These are phyloP conservation scores for Scenedesmus sp. DNA, from an alignment of 163 green algal genomes.

Conservation along the genomic window DNA sequence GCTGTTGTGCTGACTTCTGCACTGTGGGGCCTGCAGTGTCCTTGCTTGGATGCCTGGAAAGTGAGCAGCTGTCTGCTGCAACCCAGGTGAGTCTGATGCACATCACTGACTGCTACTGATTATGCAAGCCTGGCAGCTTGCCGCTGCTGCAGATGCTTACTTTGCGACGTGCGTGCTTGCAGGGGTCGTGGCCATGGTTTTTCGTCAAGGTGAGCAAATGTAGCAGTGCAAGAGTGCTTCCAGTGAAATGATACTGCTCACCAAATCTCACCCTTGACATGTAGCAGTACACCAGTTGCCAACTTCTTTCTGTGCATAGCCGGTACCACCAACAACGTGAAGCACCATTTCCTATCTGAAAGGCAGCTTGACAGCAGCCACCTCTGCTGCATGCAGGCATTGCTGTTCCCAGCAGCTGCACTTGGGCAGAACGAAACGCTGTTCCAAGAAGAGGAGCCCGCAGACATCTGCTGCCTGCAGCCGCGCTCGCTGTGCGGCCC, in stretches of 20 bases:
- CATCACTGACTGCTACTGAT: too few relatives aligned
- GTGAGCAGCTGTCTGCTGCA: not conserved
- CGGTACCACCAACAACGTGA: not conserved
- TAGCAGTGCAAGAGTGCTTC: not conserved
- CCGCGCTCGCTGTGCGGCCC: constrained; percentile 31
- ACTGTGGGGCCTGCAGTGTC: constrained; percentile 15
- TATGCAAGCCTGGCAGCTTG: not conserved
- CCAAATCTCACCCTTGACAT: too few relatives aligned
- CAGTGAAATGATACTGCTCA: not conserved
- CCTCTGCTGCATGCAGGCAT: not conserved
- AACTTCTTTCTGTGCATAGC: not conserved
- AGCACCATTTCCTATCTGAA: not conserved
- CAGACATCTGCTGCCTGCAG: constrained; percentile 45
- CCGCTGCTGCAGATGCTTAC: not conserved
- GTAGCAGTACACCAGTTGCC: not conserved
- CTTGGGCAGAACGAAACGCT: constrained; percentile 43
- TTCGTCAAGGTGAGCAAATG: constrained; percentile 10
- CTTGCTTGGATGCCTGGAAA: constrained; percentile 10
- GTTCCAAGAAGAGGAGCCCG: constrained; percentile 42
- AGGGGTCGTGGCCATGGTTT: constrained; percentile 35
- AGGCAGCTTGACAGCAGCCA: not conserved
- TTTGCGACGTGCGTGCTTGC: not conserved
- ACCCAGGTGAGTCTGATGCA: constrained; percentile 17
- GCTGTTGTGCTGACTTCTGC: not conserved
- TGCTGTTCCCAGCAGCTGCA: constrained; percentile 24